Percentiles rank a stretch among this genome's conserved stretches.
Conservation (phyloP, 108 stramenopile genomes). For the Cylindrotheca fusiformis region DNA sequence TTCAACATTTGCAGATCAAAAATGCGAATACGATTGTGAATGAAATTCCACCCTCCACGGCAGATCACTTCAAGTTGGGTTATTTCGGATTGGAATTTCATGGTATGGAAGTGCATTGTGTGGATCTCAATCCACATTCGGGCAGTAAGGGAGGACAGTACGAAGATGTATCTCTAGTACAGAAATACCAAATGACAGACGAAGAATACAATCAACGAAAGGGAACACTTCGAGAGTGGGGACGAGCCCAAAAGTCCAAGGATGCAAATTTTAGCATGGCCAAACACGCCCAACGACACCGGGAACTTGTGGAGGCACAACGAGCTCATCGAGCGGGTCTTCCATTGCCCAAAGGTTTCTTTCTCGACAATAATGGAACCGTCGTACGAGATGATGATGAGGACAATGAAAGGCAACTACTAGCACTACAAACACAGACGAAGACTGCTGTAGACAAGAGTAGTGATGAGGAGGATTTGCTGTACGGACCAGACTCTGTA, state of each 20-base stretch:
- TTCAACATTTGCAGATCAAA: slow-evolving; percentile 82
- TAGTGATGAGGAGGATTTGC: slow-evolving; percentile 2
- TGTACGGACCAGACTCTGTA: slow-evolving; percentile 17
- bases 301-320: slow-evolving; percentile 66
- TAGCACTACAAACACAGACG: not conserved
- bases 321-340: slow-evolving; percentile 55
- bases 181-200: slow-evolving; percentile 93
- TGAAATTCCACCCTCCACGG: slow-evolving; percentile 55
- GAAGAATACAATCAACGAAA: slow-evolving; percentile 92
- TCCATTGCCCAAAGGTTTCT: slow-evolving; percentile 57
- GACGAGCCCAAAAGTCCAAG: slow-evolving; percentile 72
- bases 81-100: slow-evolving; percentile 71
- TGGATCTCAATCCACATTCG: slow-evolving; percentile 92
- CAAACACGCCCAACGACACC: slow-evolving; percentile 76
- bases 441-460: not conserved
- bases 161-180: slow-evolving; percentile 84
- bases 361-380: slow-evolving; percentile 57
- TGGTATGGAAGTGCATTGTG: slow-evolving; percentile 87
- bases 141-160: slow-evolving; percentile 77
- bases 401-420: slow-evolving; percentile 5
- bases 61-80: slow-evolving; percentile 65
- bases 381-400: slow-evolving; percentile 39
- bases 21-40: slow-evolving; percentile 38
- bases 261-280: slow-evolving; percentile 82
- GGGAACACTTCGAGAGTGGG: slow-evolving; percentile 93